These are phyloP conservation scores for Corrigiola litoralis DNA, from an alignment of 179 eudicot species.

Conservation along the genomic window DNA sequence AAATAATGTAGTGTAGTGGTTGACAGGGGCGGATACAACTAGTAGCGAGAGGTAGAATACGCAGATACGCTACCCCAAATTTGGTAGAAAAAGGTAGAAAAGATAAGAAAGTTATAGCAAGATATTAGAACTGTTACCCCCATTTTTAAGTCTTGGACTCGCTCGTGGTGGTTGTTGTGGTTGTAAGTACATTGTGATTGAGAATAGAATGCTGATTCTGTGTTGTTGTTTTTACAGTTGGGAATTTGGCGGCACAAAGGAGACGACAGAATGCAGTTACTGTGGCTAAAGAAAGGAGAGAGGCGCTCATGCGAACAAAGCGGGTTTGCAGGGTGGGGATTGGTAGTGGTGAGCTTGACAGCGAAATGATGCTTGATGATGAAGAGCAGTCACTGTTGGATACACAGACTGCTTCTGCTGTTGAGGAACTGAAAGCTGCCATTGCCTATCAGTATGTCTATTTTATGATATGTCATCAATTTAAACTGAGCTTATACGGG, in stretches of 20 bases:
- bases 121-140: too few relatives aligned
- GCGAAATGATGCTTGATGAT: constrained; percentile 73
- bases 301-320: constrained; percentile 79
- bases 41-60: too few relatives aligned
- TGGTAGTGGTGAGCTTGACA: constrained; percentile 43
- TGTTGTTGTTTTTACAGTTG: constrained; percentile 47
- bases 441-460: constrained; percentile 57
- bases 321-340: constrained; percentile 83
- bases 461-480: background rate
- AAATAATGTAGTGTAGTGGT: too few relatives aligned
- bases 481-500: background rate
- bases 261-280: constrained; percentile 74
- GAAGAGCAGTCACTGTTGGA: constrained; percentile 75
- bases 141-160: too few relatives aligned
- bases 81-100: too few relatives aligned
- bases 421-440: constrained; percentile 65
- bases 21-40: too few relatives aligned
- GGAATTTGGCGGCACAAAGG: constrained; percentile 63
- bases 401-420: constrained; percentile 71
- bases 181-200: constrained; percentile 6
- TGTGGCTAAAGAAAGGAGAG: constrained; percentile 88
- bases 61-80: too few relatives aligned
- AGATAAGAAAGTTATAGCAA: too few relatives aligned
- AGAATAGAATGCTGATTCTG: constrained; percentile 3
- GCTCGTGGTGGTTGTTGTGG: too few relatives aligned